Conservation (phyloP, 768 basidiomycete genomes). For the Phylloporus arenicola region DNA sequence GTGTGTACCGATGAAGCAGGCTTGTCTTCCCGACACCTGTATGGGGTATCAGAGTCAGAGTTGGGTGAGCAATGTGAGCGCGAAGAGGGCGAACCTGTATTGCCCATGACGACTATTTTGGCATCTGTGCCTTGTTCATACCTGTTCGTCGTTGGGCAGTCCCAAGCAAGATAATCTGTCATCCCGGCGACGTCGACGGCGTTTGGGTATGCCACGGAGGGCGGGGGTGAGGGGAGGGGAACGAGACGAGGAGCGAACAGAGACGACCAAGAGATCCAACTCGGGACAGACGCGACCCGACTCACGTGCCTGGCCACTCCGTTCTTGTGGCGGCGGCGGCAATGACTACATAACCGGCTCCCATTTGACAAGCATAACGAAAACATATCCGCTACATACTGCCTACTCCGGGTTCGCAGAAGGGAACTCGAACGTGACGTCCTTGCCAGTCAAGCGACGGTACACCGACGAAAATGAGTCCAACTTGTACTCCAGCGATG, state of each 20-base stretch:
- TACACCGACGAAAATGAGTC: constrained; percentile 99
- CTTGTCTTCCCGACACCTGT: constrained; percentile 90
- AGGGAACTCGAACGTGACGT: constrained; percentile 92
- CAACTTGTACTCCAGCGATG: constrained; percentile 98
- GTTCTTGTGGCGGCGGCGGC: constrained; percentile 18
- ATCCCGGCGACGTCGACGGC: constrained; percentile 34
- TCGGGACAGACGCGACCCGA: constrained; percentile 30
- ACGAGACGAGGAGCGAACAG: constrained; percentile 28
- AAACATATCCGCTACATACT: constrained; percentile 31
- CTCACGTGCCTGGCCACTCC: constrained; percentile 28
- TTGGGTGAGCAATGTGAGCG: constrained; percentile 13
- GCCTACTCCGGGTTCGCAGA: constrained; percentile 62
- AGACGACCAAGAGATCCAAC: constrained; percentile 24
- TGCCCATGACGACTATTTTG: constrained; percentile 95
- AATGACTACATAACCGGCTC: constrained; percentile 30
- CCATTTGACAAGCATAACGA: constrained; percentile 30
- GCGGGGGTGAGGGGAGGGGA: constrained; percentile 37
- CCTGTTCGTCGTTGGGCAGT: constrained; percentile 61
- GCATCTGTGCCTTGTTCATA: constrained; percentile 86
- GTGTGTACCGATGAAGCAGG: constrained; percentile 84
- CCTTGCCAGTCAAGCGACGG: constrained; percentile 93
- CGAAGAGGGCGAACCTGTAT: constrained; percentile 42
- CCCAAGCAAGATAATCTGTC: constrained; percentile 55
- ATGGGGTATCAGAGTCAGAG: constrained; percentile 12
- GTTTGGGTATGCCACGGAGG: constrained; percentile 41